Conservation (phyloP, 257 asterid genomes). For the Nyctanthes arbortristis region DNA sequence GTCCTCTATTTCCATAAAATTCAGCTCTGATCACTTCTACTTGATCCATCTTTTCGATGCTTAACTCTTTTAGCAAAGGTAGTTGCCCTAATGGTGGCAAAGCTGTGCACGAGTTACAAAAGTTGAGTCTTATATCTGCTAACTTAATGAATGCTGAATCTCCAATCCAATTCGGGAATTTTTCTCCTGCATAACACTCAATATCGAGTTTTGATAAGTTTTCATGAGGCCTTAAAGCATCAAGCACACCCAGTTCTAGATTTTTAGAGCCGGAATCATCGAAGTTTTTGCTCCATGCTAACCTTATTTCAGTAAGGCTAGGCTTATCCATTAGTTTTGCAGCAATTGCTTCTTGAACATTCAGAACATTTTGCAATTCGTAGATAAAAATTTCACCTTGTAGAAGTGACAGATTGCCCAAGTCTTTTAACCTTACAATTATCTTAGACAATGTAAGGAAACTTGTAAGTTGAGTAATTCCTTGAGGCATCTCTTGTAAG, state of each 20-base stretch:
- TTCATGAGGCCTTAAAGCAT: constrained; percentile 9
- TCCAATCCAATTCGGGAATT: constrained; percentile 24
- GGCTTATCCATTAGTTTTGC: constrained; percentile 20
- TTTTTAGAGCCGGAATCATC: constrained; percentile 14
- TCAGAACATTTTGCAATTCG: constrained; percentile 15
- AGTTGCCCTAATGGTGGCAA: constrained; percentile 29
- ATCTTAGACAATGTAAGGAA: constrained; percentile 22
- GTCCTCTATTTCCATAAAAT: constrained; percentile 16
- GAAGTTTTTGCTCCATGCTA: constrained; percentile 13
- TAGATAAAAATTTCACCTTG: constrained; percentile 11
- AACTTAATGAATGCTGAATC: constrained; percentile 3
- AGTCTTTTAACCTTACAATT: constrained; percentile 11
- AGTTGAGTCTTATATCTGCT: neutral
- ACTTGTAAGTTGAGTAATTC: constrained; percentile 18
- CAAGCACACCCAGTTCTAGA: constrained; percentile 18
- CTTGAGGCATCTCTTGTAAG: constrained; percentile 30
- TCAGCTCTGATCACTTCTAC: constrained; percentile 12
- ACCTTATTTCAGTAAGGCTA: constrained; percentile 6
- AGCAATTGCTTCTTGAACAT: constrained; percentile 18
- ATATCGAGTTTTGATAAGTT: constrained; percentile 10
- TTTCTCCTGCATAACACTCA: constrained; percentile 9
- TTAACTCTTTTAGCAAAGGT: constrained; percentile 21
- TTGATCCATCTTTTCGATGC: constrained; percentile 13
- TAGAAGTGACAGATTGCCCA: constrained; percentile 18
- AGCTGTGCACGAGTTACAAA: constrained; percentile 15